Conservation (phyloP, 257 asterid genomes). For the Ocimum tenuiflorum region DNA sequence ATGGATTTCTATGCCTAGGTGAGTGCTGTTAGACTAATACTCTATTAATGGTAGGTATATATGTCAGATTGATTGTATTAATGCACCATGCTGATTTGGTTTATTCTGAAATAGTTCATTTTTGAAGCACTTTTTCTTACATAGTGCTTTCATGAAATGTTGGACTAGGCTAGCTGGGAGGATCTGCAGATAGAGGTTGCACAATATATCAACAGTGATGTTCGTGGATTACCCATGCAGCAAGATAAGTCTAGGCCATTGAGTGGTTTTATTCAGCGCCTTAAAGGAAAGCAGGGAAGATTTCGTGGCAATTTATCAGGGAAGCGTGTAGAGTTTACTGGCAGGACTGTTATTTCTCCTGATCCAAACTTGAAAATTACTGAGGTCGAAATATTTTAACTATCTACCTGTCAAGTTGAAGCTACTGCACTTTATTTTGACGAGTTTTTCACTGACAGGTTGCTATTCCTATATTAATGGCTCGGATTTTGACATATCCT, state of each 20-base stretch:
- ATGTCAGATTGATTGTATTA: not conserved
- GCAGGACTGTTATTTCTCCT: slow-evolving; percentile 95
- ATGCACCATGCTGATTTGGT: not conserved
- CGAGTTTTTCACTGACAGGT: slow-evolving; percentile 43
- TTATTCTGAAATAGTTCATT: slow-evolving; percentile 5
- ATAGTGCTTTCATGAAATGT: slow-evolving; percentile 12
- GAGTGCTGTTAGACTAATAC: not conserved
- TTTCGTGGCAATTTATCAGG: slow-evolving; percentile 91
- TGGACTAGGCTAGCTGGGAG: slow-evolving; percentile 54
- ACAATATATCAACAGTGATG: slow-evolving; percentile 74
- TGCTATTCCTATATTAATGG: slow-evolving; percentile 82
- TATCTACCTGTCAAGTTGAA: not conserved
- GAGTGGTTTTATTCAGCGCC: slow-evolving; percentile 91
- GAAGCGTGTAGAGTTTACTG: slow-evolving; percentile 93
- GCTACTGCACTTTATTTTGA: slow-evolving; percentile 9
- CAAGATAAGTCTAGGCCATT: slow-evolving; percentile 37
- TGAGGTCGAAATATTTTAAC: slow-evolving; percentile 48
- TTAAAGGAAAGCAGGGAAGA: slow-evolving; percentile 92
- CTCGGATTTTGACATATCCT: slow-evolving; percentile 73
- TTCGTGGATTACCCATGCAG: slow-evolving; percentile 45
- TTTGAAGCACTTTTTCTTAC: slow-evolving; percentile 12
- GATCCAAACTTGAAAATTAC: slow-evolving; percentile 87
- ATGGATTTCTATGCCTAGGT: not conserved
- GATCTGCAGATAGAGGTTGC: slow-evolving; percentile 75
- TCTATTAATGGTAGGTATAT: too few relatives aligned